These are phyloP conservation scores for Collybia nuda DNA, from an alignment of 768 basidiomycete genomes.

Conservation along the genomic window DNA sequence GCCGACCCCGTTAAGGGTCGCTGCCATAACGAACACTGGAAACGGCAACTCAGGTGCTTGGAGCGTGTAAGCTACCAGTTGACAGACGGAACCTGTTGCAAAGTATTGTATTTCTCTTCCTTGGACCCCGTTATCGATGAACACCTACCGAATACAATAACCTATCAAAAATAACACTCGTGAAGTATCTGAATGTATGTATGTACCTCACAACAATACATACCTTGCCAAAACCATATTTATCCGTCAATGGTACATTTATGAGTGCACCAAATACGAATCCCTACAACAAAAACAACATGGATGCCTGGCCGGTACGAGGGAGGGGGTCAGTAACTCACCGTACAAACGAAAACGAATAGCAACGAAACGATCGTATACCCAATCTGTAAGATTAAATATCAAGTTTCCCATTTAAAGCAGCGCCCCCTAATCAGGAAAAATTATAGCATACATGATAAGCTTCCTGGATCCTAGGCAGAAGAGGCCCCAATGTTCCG, in stretches of 20 bases:
- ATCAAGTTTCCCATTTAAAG: not conserved
- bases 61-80: conserved; percentile 45
- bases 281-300: not conserved
- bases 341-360: not conserved
- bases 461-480: conserved; percentile 66
- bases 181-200: not conserved
- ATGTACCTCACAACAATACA: not conserved
- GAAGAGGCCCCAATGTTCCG: conserved; percentile 68
- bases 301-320: not conserved
- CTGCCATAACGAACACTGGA: conserved; percentile 44
- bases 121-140: no score
- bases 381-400: conserved; percentile 29
- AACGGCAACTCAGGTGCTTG: conserved; percentile 52
- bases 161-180: conserved; percentile 33
- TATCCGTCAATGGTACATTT: not conserved
- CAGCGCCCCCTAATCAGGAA: conserved; percentile 27
- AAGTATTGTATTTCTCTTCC: not conserved
- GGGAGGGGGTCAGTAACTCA: not conserved
- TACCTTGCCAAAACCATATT: not conserved
- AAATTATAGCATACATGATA: conserved; percentile 23
- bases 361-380: not conserved
- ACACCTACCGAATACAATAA: conserved; percentile 20
- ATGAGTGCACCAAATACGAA: not conserved
- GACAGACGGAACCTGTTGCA: conserved; percentile 37
- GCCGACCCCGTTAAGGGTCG: conserved; percentile 26